These are phyloP conservation scores for Rhodotorula mucilaginosa DNA, from an alignment of 1,284 basidiomycete genomes.

Conservation along the genomic window DNA sequence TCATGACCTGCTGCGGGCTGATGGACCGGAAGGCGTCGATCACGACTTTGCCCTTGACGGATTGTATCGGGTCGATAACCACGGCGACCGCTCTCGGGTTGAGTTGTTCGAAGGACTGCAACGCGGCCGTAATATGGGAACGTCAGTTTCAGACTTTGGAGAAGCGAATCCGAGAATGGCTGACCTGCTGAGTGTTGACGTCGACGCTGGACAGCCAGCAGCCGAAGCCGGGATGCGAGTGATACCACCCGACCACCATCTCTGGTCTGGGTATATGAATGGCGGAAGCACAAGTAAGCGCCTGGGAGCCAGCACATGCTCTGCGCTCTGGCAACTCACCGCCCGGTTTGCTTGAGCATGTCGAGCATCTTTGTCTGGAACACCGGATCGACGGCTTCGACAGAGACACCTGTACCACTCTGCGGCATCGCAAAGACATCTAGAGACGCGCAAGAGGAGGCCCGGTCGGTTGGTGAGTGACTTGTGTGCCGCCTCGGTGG, in stretches of 20 bases:
- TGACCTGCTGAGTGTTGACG: conserved; percentile 96
- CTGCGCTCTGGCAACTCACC: conserved; percentile 57
- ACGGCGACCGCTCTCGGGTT: conserved; percentile 94
- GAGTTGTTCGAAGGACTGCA: conserved; percentile 92
- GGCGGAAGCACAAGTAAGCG: not conserved
- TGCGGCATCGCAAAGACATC: conserved; percentile 99
- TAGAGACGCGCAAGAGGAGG: conserved; percentile 10
- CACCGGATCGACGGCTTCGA: conserved; percentile 98
- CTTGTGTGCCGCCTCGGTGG: not conserved
- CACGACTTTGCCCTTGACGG: conserved; percentile 86
- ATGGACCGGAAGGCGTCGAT: conserved; percentile 99
- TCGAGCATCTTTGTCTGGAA: conserved; percentile 99
- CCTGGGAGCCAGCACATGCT: not conserved
- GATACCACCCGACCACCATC: conserved; percentile 99
- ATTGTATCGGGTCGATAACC: conserved; percentile 98
- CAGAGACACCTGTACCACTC: conserved; percentile 95
- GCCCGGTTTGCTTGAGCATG: conserved; percentile 98
- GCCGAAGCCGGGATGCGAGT: conserved; percentile 98
- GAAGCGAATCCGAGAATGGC: conserved; percentile 40
- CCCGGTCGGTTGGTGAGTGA: no score
- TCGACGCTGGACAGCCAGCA: conserved; percentile 99
- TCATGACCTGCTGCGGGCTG: conserved; percentile 72
- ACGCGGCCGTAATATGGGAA: not conserved
- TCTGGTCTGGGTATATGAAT: conserved; percentile 65
- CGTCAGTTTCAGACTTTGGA: not conserved